These are phyloP conservation scores for Gynandropsis gynandra DNA, from an alignment of 345 rosid genomes.

Conservation along the genomic window DNA sequence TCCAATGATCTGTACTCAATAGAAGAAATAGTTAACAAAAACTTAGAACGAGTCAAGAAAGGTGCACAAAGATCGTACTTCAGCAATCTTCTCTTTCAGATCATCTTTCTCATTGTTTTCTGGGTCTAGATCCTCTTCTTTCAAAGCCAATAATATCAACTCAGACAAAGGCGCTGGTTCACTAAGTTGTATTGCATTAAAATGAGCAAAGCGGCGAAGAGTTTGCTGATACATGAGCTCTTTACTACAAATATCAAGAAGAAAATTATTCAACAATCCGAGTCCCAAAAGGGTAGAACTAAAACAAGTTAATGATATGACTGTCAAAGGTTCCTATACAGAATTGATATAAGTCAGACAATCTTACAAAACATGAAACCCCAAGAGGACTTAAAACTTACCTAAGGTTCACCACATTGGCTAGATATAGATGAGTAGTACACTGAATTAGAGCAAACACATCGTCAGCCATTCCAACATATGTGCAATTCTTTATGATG, in stretches of 20 bases:
- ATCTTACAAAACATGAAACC: conserved; percentile 2
- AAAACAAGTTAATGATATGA: conserved; percentile 28
- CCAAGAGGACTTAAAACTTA: conserved; percentile 23
- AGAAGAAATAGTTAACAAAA: conserved; percentile 3
- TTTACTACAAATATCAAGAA: conserved; percentile 54
- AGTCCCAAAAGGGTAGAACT: conserved; percentile 4
- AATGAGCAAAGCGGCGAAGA: conserved; percentile 79
- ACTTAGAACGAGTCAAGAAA: not conserved
- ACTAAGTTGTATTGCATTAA: conserved; percentile 80
- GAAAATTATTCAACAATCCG: conserved; percentile 3
- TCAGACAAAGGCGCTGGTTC: conserved; percentile 68
- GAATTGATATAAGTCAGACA: too few species aligned
- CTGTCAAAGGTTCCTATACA: not conserved
- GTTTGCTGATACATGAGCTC: conserved; percentile 98
- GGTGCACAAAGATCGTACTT: conserved; percentile 39
- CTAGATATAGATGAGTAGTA: conserved; percentile 78
- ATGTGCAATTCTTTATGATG: conserved; percentile 63
- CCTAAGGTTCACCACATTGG: conserved; percentile 87
- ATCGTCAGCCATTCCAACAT: conserved; percentile 97
- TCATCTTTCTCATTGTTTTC: conserved; percentile 55
- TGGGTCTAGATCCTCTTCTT: conserved; percentile 74
- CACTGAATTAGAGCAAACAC: conserved; percentile 30
- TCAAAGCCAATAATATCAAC: conserved; percentile 74
- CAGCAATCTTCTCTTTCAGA: conserved; percentile 75
- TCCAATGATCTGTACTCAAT: not conserved